Base-by-base conservation (phyloP, 441 rosid species). In the Corymbia calophylla region DNA sequence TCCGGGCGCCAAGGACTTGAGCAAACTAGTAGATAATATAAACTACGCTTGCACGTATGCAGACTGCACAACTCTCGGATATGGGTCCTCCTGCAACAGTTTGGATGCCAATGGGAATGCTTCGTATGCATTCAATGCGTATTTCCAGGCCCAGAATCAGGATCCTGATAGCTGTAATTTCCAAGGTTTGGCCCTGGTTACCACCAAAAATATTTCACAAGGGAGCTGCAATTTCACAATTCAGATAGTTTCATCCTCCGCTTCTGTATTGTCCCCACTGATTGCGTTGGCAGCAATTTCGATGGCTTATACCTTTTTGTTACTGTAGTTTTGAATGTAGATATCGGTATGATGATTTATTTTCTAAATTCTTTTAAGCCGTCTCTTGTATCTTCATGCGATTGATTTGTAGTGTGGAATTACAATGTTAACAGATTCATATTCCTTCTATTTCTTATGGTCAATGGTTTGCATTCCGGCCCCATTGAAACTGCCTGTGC, bases 121-220 rank as follows among this genome's bases (percentile, higher is more conserved):
- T 14, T 98, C 99, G 0, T 96, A 95, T 81, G 99, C 99, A 39
- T 97, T 97, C 90, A 97, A 98, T 87, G 95, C 95, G 98, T 97
- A 96, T 92, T 98, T 91, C 60, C 99, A 98, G 92, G 96, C 94
- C 21, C 95, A 95, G 88, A 93, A 95, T 88, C 99, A 98, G 90
- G 91, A 94, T 48, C 95, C 95, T 6, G 77, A 88, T 91, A 97
- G 97, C 53, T 98, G 99, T 77, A 89, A 94, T 93, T 98, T 98
- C 90, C 93, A 96, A 81, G 99, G 99, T 49, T 81, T 98, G 90
- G 99, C 96, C 21, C 93, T 27, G 66, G 87, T 95, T 64, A 93
- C 95, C 3, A 90, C 93, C 6, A 91, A 90, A 91, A 95, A 98
- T 89, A 89, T 95, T 56, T 96, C 99, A 9, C 95, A 92, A 66